Evolutionary conservation across 1,284 basidiomycete species (phyloP), one percentile per base, ranked within the genome.

Genomic region (Ceratobasidium theobromae): DNA sequence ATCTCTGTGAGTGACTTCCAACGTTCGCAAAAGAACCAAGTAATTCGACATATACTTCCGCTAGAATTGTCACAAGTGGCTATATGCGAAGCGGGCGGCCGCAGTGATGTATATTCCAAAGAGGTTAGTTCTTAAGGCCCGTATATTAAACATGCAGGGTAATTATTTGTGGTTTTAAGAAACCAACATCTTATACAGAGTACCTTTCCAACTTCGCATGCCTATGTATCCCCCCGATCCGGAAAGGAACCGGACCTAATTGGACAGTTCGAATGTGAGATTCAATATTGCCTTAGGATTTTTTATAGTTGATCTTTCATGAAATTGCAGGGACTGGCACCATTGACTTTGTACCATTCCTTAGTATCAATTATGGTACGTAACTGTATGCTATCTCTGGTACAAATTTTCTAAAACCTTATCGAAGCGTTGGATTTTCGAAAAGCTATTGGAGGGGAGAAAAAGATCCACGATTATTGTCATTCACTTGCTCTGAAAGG

Each of bases 11-110:
- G 83, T 46, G 32, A 25, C 27, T 32, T 45, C 45, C 28, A 30
- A 30, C 49, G 11, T 32, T 2, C 1, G 38, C 23, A 8, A 51
- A 16, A n/a, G 53, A 14, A 1, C 9, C 12, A 28, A 21, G 32
- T 69, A 18, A 57, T 5, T 12, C 16, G n/a, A 52, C 43, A 45
- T 40, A 65, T 43, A n/a, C 9, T 28, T 53, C 35, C 18, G 21
- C 48, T n/a, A 87, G 83, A 93, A 92, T 73, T 88, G 86, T 70
- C 89, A 93, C 77, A 95, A 94, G 75, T 94, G 93, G 92, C 76
- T 94, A 1, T 85, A 79, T 70, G 82, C 85, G 4, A 91, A 92
- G 73, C 82, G 92, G 5, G 81, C 84, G 6, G 85, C 82, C 60
- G 88, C 91, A 0, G 77, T 89, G 12, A 77, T 95, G 27, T 95